Base-by-base conservation (phyloP, 139 green algal species). In the Chlorella ohadii region DNA sequence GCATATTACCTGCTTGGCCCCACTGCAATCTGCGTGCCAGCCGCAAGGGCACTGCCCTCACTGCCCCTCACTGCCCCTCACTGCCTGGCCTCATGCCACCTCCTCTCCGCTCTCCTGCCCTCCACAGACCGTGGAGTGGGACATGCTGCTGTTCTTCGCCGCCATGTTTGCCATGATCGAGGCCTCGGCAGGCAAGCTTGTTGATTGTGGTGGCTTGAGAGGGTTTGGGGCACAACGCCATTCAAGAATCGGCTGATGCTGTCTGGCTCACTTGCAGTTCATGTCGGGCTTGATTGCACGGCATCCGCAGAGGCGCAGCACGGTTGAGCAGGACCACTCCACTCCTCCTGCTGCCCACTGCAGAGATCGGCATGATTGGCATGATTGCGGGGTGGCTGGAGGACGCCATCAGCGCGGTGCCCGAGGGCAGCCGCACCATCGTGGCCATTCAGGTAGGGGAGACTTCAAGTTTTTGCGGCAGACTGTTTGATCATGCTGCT, bases 121-220 rank as follows among this genome's bases (percentile, higher is more conserved):
- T 15, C 38, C n/a, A 44, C 72, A 79, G 72, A 86, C 68, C 28
- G 89, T 92, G 28, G 89, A 92, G 34, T 90, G 86, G 86, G 86
- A 92, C 70, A 89, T 87, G 86, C 80, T 92, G 33, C 80, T 92
- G 9, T 92, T 92, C 86, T 90, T 92, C 72, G 89, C 86, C 31
- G 84, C 85, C 15, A 79, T 89, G 80, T 92, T 92, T 71, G 84
- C 86, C 13, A 89, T 90, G 85, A 88, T 90, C 2, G 84, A 90
- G 59, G 86, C 73, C 41, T 71, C 85, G 27, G 87, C 80, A 38
- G 70, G 70, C 51, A 41, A 23, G 28, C 13, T 3, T 31, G 61
- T 20, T 31, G 61, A n/a, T n/a, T n/a, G n/a, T n/a, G n/a, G n/a
- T n/a, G n/a, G n/a, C n/a, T n/a, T n/a, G 9, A 33, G 61, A 7